These are phyloP conservation scores for Suillus occidentalis DNA, from an alignment of 768 basidiomycete genomes.

Conservation along the genomic window DNA sequence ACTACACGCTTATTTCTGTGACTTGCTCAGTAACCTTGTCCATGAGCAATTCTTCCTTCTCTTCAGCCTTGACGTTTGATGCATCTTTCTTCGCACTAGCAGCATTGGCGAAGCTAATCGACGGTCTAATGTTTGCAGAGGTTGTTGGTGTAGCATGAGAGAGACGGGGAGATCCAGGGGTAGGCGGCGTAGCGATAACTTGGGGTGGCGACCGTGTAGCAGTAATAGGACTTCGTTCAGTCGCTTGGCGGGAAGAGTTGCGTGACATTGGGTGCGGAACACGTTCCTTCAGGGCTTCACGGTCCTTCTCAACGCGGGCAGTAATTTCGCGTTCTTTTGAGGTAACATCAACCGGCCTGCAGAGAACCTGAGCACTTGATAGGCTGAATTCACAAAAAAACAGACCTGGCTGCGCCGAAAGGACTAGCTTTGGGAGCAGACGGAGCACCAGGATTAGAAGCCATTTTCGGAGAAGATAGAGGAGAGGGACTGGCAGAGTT, in stretches of 20 bases:
- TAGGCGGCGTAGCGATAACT: slow-evolving; percentile 11
- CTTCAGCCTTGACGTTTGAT: slow-evolving; percentile 14
- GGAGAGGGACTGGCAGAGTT: slow-evolving; percentile 72
- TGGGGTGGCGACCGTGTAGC: slow-evolving; percentile 33
- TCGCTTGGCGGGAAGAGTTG: slow-evolving; percentile 48
- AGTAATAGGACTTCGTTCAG: slow-evolving; percentile 42
- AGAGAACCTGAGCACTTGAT: slow-evolving; percentile 12
- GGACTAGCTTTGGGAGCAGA: slow-evolving; percentile 60
- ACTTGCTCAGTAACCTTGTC: slow-evolving; percentile 19
- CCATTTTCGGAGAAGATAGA: slow-evolving; percentile 75
- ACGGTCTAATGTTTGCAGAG: slow-evolving; percentile 60
- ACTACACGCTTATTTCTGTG: slow-evolving; percentile 19
- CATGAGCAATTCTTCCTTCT: slow-evolving; percentile 12
- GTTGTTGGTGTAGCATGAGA: slow-evolving; percentile 33
- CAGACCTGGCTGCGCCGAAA: slow-evolving; percentile 84
- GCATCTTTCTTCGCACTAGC: slow-evolving; percentile 42
- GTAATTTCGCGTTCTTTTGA: slow-evolving; percentile 73
- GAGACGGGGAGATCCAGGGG: slow-evolving; percentile 21
- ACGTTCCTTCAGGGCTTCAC: slow-evolving; percentile 42
- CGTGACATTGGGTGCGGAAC: slow-evolving; percentile 42
- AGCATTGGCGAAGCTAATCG: slow-evolving; percentile 81
- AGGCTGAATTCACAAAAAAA: slow-evolving; percentile 9
- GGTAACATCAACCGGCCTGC: slow-evolving; percentile 82
- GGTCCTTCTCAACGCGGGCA: slow-evolving; percentile 69
- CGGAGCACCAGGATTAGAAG: slow-evolving; percentile 40